Percentiles rank a stretch among this genome's conserved stretches.
phyloP scores from a whole-genome alignment of 805 yeast species.

The Maudiozyma barnettii region DNA sequence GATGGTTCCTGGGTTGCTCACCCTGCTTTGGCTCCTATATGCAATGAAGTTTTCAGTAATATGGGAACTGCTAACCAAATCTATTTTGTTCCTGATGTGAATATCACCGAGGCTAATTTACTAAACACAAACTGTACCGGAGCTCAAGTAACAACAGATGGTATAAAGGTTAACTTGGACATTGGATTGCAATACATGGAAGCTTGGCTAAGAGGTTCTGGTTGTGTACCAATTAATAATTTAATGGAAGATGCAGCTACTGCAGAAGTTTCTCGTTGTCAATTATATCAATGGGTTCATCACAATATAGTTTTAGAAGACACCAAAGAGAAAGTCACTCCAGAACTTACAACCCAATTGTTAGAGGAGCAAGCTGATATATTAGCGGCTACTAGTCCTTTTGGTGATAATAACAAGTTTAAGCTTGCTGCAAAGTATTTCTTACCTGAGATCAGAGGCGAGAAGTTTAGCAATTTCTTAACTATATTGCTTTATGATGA shows the following conservation, averaged over 20 bases:
- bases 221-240: constrained; percentile 78
- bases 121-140: constrained; percentile 54
- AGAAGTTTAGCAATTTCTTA: constrained; percentile 65
- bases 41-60: constrained; percentile 60
- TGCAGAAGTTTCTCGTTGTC: constrained; percentile 78
- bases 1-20: constrained; percentile 89
- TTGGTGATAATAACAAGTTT: constrained; percentile 45
- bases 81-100: constrained; percentile 36
- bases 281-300: constrained; percentile 75
- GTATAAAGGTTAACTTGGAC: constrained; percentile 61
- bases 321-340: constrained; percentile 47
- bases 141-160: constrained; percentile 58
- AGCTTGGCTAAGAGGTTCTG: constrained; percentile 76
- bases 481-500: constrained; percentile 72
- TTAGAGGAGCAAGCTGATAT: constrained; percentile 54
- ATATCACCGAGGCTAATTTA: constrained; percentile 37
- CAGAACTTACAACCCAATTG: constrained; percentile 47
- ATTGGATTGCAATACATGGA: constrained; percentile 77
- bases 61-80: constrained; percentile 82
- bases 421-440: constrained; percentile 61
- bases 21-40: constrained; percentile 73
- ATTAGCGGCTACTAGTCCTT: constrained; percentile 37
- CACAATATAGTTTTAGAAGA: constrained; percentile 55
- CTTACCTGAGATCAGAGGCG: constrained; percentile 64
- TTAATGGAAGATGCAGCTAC: constrained; percentile 89